Evolutionary conservation across 805 yeast species (phyloP).

Genomic region (Lachancea sp.): DNA sequence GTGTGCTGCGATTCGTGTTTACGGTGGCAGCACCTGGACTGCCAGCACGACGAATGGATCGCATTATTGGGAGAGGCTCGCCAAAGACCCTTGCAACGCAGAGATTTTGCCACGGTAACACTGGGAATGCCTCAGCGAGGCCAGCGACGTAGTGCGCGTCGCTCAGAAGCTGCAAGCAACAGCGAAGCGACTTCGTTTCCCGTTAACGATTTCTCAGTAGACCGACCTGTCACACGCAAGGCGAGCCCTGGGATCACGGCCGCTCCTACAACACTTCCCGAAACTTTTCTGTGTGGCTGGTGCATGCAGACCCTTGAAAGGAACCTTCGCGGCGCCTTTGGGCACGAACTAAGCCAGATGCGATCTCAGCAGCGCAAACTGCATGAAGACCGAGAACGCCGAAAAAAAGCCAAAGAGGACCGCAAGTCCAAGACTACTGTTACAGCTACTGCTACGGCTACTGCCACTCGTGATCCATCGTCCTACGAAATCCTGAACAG

Average conservation of each 20-base stretch:
- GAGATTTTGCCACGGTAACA: conserved; percentile 18
- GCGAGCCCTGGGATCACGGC: no score
- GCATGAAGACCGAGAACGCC: conserved; percentile 27
- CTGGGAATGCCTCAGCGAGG: conserved; percentile 14
- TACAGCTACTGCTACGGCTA: not conserved
- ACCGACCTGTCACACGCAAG: conserved; percentile 26
- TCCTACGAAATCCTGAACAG: not conserved
- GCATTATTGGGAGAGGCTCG: conserved; percentile 6
- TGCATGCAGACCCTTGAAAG: conserved; percentile 23
- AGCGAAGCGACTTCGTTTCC: not conserved
- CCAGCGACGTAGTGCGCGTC: conserved; percentile 20
- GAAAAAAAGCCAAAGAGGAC: conserved; percentile 23
- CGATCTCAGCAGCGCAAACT: conserved; percentile 23
- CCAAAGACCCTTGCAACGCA: not conserved
- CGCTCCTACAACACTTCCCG: no score
- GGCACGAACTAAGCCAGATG: conserved; percentile 20
- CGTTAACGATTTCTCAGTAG: not conserved
- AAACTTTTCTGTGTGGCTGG: conserved; percentile 23
- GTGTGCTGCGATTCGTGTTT: conserved; percentile 31
- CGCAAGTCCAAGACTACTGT: conserved; percentile 9
- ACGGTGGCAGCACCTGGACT: conserved; percentile 33
- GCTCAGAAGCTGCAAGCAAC: conserved; percentile 11
- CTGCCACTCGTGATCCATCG: not conserved
- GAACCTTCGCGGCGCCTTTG: conserved; percentile 20
- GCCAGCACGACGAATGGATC: conserved; percentile 18